Evolutionary conservation across 1,284 basidiomycete species (phyloP).

Genomic region (Amylostereum chailletii): DNA sequence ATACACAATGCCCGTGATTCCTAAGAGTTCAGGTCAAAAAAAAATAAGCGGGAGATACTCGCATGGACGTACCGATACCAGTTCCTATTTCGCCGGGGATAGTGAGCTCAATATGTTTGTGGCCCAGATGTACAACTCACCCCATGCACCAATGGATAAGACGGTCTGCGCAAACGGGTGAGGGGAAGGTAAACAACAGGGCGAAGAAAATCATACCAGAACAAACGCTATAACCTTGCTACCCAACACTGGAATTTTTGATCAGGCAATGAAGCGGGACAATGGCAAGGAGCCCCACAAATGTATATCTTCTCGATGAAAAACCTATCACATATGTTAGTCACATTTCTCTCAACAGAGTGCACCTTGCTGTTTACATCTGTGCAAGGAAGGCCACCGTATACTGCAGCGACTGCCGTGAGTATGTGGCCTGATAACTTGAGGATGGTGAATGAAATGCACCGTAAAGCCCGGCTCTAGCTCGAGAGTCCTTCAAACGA

Average conservation of each 20-base stretch:
- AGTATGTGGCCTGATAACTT: not conserved
- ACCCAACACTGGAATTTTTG: not conserved
- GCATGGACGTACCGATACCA: not conserved
- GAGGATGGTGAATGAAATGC: not conserved
- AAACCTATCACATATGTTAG: not conserved
- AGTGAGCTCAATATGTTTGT: not conserved
- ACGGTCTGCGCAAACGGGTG: not conserved
- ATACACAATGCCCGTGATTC: not conserved
- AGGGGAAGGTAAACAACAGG: not conserved
- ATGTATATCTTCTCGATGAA: conserved; percentile 2
- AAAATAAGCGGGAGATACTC: not conserved
- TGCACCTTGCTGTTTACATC: not conserved
- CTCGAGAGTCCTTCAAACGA: not conserved
- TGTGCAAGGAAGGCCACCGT: not conserved
- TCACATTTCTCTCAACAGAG: not conserved
- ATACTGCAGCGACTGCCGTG: not conserved
- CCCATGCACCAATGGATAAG: not conserved
- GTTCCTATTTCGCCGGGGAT: not conserved
- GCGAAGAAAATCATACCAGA: not conserved
- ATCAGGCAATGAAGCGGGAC: not conserved
- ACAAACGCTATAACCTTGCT: not conserved
- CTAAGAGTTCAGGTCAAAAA: not conserved
- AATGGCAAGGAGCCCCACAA: not conserved
- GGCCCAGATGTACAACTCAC: not conserved
- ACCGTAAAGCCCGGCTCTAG: conserved; percentile 2